Evolutionary conservation across 2,329 filamentous ascomycete species (phyloP).

Genomic region (Thyridium curvatum): DNA sequence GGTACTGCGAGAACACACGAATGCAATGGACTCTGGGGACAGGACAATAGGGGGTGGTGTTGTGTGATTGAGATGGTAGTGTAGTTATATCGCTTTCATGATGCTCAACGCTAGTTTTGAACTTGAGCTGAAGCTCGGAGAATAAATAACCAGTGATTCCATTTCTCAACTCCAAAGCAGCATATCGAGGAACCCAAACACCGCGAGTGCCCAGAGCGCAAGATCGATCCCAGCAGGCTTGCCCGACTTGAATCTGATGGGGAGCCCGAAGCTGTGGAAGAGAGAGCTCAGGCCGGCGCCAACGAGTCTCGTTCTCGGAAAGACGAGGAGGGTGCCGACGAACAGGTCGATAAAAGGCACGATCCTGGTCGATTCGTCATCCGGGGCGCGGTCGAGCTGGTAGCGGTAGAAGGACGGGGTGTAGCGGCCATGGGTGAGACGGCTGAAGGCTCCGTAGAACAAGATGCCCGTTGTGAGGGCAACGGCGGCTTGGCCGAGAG

Average conservation of each 20-base stretch:
- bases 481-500: neutral
- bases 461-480: conserved; percentile 4
- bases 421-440: conserved; percentile 14
- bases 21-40: too few relatives aligned
- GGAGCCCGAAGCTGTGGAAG: conserved; percentile 9
- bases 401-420: conserved; percentile 14
- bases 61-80: too few relatives aligned
- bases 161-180: too few relatives aligned
- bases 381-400: conserved; percentile 14
- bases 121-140: too few relatives aligned
- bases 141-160: too few relatives aligned
- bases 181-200: neutral
- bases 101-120: too few relatives aligned
- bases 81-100: too few relatives aligned
- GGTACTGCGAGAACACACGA: too few relatives aligned
- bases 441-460: conserved; percentile 12
- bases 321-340: conserved; percentile 7
- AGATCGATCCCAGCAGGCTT: conserved; percentile 4
- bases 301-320: neutral
- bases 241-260: conserved; percentile 7
- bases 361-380: conserved; percentile 9
- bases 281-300: conserved; percentile 5
- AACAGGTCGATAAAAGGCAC: conserved; percentile 11
- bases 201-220: neutral
- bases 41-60: too few relatives aligned